Conservation (phyloP, 1,284 basidiomycete genomes). For the Macrocystidia cucumis region DNA sequence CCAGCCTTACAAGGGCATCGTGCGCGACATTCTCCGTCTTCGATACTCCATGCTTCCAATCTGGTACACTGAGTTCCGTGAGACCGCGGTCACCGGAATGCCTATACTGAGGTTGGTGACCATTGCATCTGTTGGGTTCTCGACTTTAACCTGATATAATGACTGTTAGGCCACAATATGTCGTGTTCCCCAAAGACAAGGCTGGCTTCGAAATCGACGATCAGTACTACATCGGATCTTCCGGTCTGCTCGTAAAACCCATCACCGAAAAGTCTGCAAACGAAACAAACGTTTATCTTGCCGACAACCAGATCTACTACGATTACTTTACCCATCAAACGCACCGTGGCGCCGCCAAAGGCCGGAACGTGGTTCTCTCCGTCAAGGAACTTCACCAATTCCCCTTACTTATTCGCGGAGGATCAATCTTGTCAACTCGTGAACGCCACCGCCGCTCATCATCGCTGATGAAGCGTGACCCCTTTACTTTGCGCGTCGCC, state of each 20-base stretch:
- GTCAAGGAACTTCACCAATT: conserved; percentile 76
- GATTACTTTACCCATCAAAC: conserved; percentile 77
- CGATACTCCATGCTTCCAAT: conserved; percentile 87
- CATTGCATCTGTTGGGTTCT: conserved; percentile 4
- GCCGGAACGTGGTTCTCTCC: conserved; percentile 65
- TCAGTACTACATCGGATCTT: conserved; percentile 89
- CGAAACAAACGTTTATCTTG: conserved; percentile 75
- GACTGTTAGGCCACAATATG: conserved; percentile 77
- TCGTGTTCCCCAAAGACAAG: conserved; percentile 85
- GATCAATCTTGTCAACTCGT: conserved; percentile 82
- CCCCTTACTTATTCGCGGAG: conserved; percentile 89
- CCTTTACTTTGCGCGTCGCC: conserved; percentile 88
- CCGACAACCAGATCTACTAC: conserved; percentile 93
- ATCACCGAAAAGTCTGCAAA: conserved; percentile 73
- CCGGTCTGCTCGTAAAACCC: conserved; percentile 90
- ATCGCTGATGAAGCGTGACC: conserved; percentile 85
- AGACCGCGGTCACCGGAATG: conserved; percentile 72
- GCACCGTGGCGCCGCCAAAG: conserved; percentile 57
- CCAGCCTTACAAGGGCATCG: conserved; percentile 79
- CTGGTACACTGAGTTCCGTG: conserved; percentile 96
- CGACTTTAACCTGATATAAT: conserved; percentile 4
- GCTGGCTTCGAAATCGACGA: conserved; percentile 86
- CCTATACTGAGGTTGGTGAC: conserved; percentile 67
- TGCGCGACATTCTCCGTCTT: conserved; percentile 76
- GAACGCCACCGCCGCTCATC: conserved; percentile 85